These are phyloP conservation scores for Colletotrichum tanaceti DNA, from an alignment of 2,329 filamentous ascomycete species.

Conservation along the genomic window DNA sequence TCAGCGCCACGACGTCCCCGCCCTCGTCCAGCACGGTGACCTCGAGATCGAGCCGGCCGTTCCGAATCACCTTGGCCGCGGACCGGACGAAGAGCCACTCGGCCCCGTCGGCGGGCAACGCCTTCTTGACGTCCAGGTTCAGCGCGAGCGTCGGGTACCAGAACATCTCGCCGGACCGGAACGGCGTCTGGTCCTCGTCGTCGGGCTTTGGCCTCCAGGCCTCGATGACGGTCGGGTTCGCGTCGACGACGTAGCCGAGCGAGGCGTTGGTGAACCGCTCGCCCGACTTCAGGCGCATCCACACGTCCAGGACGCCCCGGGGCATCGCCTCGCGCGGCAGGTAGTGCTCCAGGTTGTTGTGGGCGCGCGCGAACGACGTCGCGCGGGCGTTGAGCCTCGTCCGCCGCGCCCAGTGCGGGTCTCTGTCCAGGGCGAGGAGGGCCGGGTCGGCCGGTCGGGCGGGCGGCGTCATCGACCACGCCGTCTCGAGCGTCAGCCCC, in stretches of 20 bases:
- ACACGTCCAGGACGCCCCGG: constrained; percentile 64
- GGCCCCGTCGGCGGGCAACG: constrained; percentile 73
- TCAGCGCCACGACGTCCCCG: constrained; percentile 48
- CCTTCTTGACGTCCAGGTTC: constrained; percentile 82
- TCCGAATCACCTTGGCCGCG: constrained; percentile 72
- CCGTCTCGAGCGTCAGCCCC: constrained; percentile 44
- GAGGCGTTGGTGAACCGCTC: constrained; percentile 72
- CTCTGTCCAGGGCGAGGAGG: constrained; percentile 43
- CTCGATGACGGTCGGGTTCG: constrained; percentile 75
- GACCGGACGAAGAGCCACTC: constrained; percentile 79
- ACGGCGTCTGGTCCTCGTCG: constrained; percentile 50
- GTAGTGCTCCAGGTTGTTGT: constrained; percentile 46
- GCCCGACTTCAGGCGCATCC: constrained; percentile 71
- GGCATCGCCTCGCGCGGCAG: constrained; percentile 31
- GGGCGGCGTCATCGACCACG: constrained; percentile 33
- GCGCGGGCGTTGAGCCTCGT: constrained; percentile 13
- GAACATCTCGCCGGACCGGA: constrained; percentile 54
- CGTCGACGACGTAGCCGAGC: constrained; percentile 75
- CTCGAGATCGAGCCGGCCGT: constrained; percentile 81
- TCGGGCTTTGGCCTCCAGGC: constrained; percentile 51
- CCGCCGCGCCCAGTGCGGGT: constrained; percentile 47
- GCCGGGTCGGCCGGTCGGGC: constrained; percentile 45
- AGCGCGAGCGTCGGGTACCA: constrained; percentile 84
- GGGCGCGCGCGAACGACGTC: constrained; percentile 42
- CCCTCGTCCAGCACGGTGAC: constrained; percentile 70